phyloP scores from a whole-genome alignment of 1,284 basidiomycete species.

The Heterobasidion irregulare region DNA sequence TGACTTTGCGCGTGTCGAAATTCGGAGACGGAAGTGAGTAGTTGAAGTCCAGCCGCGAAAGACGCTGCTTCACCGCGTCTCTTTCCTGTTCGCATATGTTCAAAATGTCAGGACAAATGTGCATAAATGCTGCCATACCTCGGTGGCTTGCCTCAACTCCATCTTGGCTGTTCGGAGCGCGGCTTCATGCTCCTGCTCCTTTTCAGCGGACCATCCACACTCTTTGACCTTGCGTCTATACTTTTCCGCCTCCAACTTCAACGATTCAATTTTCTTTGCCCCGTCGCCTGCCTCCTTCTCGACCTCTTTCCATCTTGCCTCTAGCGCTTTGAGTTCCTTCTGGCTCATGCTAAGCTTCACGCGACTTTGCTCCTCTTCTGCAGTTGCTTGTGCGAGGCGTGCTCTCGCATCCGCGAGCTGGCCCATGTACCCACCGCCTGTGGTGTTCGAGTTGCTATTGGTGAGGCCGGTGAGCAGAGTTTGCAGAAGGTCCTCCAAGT shows the following conservation, averaged over 20 bases:
- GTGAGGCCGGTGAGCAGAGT: slow-evolving; percentile 89
- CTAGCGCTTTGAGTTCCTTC: slow-evolving; percentile 75
- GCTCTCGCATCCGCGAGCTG: slow-evolving; percentile 88
- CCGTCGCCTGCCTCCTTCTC: slow-evolving; percentile 80
- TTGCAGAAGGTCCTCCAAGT: slow-evolving; percentile 91
- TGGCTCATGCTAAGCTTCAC: slow-evolving; percentile 75
- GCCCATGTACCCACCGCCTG: slow-evolving; percentile 93
- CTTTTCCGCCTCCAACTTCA: slow-evolving; percentile 54
- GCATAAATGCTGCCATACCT: slow-evolving; percentile 39
- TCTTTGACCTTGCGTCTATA: slow-evolving; percentile 46
- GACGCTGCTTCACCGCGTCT: slow-evolving; percentile 61
- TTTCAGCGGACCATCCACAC: slow-evolving; percentile 76
- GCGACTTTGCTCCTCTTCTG: slow-evolving; percentile 83
- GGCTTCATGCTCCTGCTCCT: slow-evolving; percentile 60
- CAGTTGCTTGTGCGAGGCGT: slow-evolving; percentile 66
- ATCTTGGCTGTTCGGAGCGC: slow-evolving; percentile 50
- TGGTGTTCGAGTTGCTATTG: slow-evolving; percentile 41
- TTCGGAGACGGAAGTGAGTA: slow-evolving; percentile 73
- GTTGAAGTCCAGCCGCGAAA: slow-evolving; percentile 77
- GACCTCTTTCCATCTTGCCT: slow-evolving; percentile 78
- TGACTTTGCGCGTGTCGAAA: slow-evolving; percentile 86
- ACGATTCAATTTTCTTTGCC: slow-evolving; percentile 56
- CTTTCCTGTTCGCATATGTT: slow-evolving; percentile 42
- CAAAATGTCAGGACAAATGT: not conserved
- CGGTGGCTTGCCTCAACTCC: slow-evolving; percentile 51